These are phyloP conservation scores for Malus hybrid DNA, from an alignment of 331 rosid genomes.

Conservation along the genomic window DNA sequence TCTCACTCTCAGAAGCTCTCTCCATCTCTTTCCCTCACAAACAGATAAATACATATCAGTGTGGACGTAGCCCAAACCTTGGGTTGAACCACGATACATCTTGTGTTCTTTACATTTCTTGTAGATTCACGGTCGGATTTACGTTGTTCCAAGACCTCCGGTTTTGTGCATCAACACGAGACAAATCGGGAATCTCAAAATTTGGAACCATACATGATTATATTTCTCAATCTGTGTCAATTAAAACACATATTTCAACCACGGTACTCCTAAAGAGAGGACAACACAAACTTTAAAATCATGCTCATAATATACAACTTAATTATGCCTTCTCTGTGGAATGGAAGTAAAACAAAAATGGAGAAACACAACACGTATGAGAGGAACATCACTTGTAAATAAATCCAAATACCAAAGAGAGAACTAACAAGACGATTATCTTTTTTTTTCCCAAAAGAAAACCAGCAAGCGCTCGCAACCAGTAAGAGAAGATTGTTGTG, in stretches of 20 bases:
- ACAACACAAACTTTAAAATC: not conserved
- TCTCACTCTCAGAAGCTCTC: no score
- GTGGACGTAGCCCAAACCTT: no score
- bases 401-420: not conserved
- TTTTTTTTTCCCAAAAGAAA: not conserved
- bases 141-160: no score
- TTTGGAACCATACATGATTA: not conserved
- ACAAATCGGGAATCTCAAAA: no score
- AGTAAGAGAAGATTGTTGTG: not conserved
- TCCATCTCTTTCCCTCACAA: no score
- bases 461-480: not conserved
- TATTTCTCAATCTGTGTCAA: conserved; percentile 1
- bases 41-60: no score
- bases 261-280: not conserved
- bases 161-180: no score
- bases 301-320: not conserved
- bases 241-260: not conserved
- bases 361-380: not conserved
- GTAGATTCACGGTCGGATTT: no score
- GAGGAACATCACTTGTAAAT: no score
- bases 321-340: not conserved
- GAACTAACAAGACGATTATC: not conserved
- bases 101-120: no score
- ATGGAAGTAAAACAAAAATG: not conserved
- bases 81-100: no score